phyloP scores from a whole-genome alignment of 2,329 filamentous ascomycete genomes.

The Exophiala oligosperma region DNA sequence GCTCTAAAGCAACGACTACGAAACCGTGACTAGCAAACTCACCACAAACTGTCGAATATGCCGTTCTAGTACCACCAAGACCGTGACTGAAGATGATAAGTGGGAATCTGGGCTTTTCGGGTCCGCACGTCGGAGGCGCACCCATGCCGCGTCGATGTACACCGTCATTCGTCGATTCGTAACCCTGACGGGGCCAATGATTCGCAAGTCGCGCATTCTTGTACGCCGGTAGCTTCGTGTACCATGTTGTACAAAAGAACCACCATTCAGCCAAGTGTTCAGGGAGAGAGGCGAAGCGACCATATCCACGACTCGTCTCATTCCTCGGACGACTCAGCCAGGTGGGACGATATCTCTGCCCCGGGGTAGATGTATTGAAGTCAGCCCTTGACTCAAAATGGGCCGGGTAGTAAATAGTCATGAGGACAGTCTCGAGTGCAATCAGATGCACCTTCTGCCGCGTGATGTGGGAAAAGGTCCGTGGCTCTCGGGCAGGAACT shows the following conservation, averaged over 20 bases:
- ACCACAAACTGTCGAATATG: constrained; percentile 63
- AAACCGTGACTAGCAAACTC: constrained; percentile 68
- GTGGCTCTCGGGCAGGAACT: constrained; percentile 49
- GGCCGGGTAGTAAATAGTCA: constrained; percentile 66
- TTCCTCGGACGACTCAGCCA: constrained; percentile 63
- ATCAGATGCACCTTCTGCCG: constrained; percentile 49
- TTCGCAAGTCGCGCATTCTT: constrained; percentile 60
- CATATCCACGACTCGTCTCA: constrained; percentile 60
- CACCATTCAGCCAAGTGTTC: constrained; percentile 52
- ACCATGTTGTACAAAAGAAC: constrained; percentile 60
- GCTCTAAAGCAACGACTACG: constrained; percentile 64
- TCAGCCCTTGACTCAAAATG: constrained; percentile 45
- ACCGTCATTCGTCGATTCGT: constrained; percentile 37
- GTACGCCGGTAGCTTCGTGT: constrained; percentile 65
- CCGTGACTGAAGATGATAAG: constrained; percentile 68
- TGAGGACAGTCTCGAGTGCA: constrained; percentile 60
- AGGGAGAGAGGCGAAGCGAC: constrained; percentile 59
- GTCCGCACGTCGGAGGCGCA: constrained; percentile 38
- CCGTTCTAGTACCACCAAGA: constrained; percentile 62
- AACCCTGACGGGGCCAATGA: constrained; percentile 53
- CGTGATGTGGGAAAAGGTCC: constrained; percentile 52
- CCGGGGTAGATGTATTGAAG: constrained; percentile 40
- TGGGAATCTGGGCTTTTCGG: constrained; percentile 54
- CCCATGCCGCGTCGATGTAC: constrained; percentile 45
- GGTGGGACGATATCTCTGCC: constrained; percentile 55